phyloP scores from a whole-genome alignment of 805 yeast genomes.

The Teunomyces barrocoloradensis region DNA sequence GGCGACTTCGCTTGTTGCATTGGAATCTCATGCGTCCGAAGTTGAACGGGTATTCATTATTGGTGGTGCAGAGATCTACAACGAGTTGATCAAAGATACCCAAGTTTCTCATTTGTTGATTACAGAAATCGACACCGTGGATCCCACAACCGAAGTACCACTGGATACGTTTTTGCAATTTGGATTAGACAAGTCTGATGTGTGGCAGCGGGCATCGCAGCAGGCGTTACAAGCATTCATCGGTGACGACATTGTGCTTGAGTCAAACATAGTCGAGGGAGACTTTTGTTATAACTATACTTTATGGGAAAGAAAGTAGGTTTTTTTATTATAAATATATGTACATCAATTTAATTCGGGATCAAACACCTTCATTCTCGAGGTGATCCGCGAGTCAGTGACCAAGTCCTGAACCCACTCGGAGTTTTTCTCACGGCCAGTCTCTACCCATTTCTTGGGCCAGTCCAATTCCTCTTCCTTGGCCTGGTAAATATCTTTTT shows the following conservation, averaged over 20 bases:
- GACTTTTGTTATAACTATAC: slow-evolving; percentile 56
- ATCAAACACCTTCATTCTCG: slow-evolving; percentile 49
- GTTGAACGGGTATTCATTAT: slow-evolving; percentile 69
- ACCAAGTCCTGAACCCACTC: slow-evolving; percentile 84
- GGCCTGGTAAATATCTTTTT: slow-evolving; percentile 42
- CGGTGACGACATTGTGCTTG: slow-evolving; percentile 29
- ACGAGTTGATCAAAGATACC: slow-evolving; percentile 44
- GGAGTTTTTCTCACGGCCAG: slow-evolving; percentile 68
- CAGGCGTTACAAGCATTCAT: slow-evolving; percentile 37
- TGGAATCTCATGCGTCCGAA: slow-evolving; percentile 29
- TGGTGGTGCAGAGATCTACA: slow-evolving; percentile 91
- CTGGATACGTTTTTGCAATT: slow-evolving; percentile 72
- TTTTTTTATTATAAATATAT: not conserved
- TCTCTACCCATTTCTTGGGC: slow-evolving; percentile 82
- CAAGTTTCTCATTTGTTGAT: slow-evolving; percentile 56
- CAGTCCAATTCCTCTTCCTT: slow-evolving; percentile 76
- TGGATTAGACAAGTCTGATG: slow-evolving; percentile 13
- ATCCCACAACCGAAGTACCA: slow-evolving; percentile 35
- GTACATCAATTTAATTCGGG: slow-evolving; percentile 5
- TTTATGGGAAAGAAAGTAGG: slow-evolving; percentile 44
- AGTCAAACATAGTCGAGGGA: slow-evolving; percentile 34
- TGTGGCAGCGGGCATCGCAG: slow-evolving; percentile 37
- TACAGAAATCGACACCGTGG: slow-evolving; percentile 55
- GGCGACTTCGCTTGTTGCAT: slow-evolving; percentile 23
- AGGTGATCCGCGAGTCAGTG: slow-evolving; percentile 65